phyloP scores from a whole-genome alignment of 129 eudicot genomes.

The Chrysanthemum lavandulifolium region DNA sequence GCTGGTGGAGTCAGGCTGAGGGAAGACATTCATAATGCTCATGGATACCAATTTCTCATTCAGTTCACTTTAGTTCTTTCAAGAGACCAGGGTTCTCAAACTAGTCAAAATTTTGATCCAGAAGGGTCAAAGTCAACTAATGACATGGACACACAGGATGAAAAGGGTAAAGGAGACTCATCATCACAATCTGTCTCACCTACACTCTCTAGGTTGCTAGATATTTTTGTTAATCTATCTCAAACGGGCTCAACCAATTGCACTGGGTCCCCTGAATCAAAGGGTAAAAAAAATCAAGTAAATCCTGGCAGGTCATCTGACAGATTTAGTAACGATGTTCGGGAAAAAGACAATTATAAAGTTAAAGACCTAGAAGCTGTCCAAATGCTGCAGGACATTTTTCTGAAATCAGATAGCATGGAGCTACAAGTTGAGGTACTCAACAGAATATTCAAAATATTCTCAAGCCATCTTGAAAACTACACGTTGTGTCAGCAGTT shows the following conservation, averaged over 20 bases:
- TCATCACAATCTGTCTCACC: slow-evolving; percentile 53
- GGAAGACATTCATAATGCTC: slow-evolving; percentile 98
- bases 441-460: slow-evolving; percentile 86
- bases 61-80: slow-evolving; percentile 86
- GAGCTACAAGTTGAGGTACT: slow-evolving; percentile 89
- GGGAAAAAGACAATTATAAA: slow-evolving; percentile 81
- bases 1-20: slow-evolving; percentile 90
- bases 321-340: slow-evolving; percentile 40
- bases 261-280: slow-evolving; percentile 38
- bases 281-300: slow-evolving; percentile 38
- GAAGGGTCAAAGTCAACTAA: slow-evolving; percentile 34
- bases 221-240: slow-evolving; percentile 76
- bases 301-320: slow-evolving; percentile 62
- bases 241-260: slow-evolving; percentile 65
- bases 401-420: slow-evolving; percentile 80
- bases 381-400: slow-evolving; percentile 93
- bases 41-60: slow-evolving; percentile 91
- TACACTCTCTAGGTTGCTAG: slow-evolving; percentile 83
- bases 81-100: slow-evolving; percentile 41
- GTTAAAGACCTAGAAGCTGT: slow-evolving; percentile 95
- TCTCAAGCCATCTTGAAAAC: slow-evolving; percentile 96
- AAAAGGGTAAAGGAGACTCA: slow-evolving; percentile 18
- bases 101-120: slow-evolving; percentile 28
- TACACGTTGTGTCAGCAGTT: slow-evolving; percentile 86
- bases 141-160: slow-evolving; percentile 37